Evolutionary conservation across 1,284 basidiomycete species (phyloP).

Genomic region (Flammula alnicola): DNA sequence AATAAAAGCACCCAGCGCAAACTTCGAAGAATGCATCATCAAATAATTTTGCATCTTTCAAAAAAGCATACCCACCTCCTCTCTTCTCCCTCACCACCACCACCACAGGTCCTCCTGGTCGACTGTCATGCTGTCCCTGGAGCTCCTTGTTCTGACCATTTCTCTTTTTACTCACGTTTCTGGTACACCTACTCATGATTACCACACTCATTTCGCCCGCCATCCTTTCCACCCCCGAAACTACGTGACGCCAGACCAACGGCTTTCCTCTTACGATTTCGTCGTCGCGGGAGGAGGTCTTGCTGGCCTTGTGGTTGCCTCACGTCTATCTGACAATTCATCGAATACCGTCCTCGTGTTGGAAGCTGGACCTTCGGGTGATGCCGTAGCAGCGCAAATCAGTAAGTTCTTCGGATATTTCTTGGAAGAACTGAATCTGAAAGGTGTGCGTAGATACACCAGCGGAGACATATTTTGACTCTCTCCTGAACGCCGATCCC

Average conservation of each 20-base stretch:
- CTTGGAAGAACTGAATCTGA: neutral
- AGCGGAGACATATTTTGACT: conserved; percentile 51
- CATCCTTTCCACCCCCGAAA: conserved; percentile 34
- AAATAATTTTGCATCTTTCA: neutral
- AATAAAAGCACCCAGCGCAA: neutral
- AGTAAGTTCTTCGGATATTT: conserved; percentile 28
- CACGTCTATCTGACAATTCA: conserved; percentile 71
- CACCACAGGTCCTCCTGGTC: conserved; percentile 7
- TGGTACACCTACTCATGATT: conserved; percentile 6
- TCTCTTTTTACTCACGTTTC: no score
- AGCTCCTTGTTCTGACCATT: no score
- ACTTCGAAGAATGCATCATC: neutral
- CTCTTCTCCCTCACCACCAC: no score
- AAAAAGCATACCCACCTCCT: no score
- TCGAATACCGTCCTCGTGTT: conserved; percentile 72
- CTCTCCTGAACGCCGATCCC: conserved; percentile 45
- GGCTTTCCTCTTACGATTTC: conserved; percentile 56
- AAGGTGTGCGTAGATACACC: conserved; percentile 45
- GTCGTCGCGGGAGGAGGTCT: conserved; percentile 70
- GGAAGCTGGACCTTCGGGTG: conserved; percentile 70
- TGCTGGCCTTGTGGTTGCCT: conserved; percentile 75
- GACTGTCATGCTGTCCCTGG: no score
- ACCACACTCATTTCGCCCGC: conserved; percentile 11
- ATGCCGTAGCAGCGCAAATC: conserved; percentile 23
- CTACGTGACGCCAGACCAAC: conserved; percentile 43